Percentiles rank a stretch among this genome's conserved stretches.
These are phyloP conservation scores for Calonectria naviculata DNA, from an alignment of 2,329 filamentous ascomycete species.

Conservation along the genomic window DNA sequence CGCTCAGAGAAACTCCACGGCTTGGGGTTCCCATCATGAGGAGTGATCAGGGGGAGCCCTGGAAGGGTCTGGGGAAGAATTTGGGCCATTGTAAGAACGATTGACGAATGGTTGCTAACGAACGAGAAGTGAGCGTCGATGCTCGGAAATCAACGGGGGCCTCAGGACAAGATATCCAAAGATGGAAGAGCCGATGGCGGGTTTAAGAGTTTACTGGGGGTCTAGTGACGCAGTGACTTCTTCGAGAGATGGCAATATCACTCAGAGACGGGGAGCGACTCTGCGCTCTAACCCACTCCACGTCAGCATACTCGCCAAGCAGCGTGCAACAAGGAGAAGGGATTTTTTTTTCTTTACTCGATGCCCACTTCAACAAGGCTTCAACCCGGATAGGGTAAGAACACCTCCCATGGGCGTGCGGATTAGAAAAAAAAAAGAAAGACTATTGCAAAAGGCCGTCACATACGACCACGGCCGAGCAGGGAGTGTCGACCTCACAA, in stretches of 20 bases:
- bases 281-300: constrained; percentile 17
- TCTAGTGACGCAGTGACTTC: constrained; percentile 14
- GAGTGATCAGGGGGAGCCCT: constrained; percentile 35
- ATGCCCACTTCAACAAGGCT: constrained; percentile 16
- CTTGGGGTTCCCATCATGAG: constrained; percentile 30
- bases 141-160: constrained; percentile 21
- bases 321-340: constrained; percentile 23
- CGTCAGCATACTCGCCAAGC: constrained; percentile 28
- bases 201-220: constrained; percentile 13
- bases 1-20: constrained; percentile 36
- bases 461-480: constrained; percentile 27
- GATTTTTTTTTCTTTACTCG: constrained; percentile 8
- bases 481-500: constrained; percentile 17
- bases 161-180: constrained; percentile 35
- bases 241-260: constrained; percentile 25
- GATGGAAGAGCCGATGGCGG: constrained; percentile 5
- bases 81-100: constrained; percentile 42
- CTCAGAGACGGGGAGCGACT: constrained; percentile 22
- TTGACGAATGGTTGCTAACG: constrained; percentile 32
- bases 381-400: constrained; percentile 23
- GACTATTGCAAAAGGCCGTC: constrained; percentile 19
- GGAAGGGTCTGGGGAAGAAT: constrained; percentile 35
- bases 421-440: constrained; percentile 17
- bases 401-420: constrained; percentile 17
- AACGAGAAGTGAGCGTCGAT: constrained; percentile 29